Conservation (phyloP, 176 grass and related monocot genomes). For the Avena eriantha region DNA sequence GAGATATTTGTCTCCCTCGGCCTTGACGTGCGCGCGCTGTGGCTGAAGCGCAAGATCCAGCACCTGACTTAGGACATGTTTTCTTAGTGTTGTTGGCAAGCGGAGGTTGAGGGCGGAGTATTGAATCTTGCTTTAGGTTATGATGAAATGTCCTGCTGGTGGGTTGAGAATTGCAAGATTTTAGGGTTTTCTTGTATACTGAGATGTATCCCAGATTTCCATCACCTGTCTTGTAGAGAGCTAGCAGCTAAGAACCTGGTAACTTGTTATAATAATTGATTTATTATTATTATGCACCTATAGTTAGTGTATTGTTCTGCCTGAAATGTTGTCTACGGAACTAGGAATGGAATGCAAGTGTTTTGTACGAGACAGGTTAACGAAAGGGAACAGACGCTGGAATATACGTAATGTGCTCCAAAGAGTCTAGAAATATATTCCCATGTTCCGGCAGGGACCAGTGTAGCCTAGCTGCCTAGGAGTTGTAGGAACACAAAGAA, state of each 20-base stretch:
- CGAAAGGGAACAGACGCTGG: neutral
- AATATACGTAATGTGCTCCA: neutral
- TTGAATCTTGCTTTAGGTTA: constrained; percentile 35
- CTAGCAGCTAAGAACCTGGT: constrained; percentile 24
- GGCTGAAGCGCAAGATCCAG: constrained; percentile 80
- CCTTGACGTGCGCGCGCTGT: constrained; percentile 64
- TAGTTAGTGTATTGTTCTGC: neutral
- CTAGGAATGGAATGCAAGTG: neutral
- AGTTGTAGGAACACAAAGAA: neutral
- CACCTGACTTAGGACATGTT: constrained; percentile 47
- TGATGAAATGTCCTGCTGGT: constrained; percentile 27
- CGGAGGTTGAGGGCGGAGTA: constrained; percentile 24
- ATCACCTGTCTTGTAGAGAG: constrained; percentile 49
- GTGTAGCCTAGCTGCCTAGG: neutral
- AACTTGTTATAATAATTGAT: constrained; percentile 49
- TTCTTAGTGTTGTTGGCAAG: constrained; percentile 4
- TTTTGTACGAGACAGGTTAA: too few species aligned
- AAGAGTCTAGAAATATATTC: neutral
- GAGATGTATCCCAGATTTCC: constrained; percentile 52
- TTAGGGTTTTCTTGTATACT: constrained; percentile 55
- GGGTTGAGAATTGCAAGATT: constrained; percentile 23
- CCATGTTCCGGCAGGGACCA: neutral
- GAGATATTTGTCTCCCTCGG: constrained; percentile 74
- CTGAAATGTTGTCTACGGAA: neutral
- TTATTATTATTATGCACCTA: constrained; percentile 30